Conservation (phyloP, 2,329 filamentous ascomycete species). For the Pyrenochaeta sp. region DNA sequence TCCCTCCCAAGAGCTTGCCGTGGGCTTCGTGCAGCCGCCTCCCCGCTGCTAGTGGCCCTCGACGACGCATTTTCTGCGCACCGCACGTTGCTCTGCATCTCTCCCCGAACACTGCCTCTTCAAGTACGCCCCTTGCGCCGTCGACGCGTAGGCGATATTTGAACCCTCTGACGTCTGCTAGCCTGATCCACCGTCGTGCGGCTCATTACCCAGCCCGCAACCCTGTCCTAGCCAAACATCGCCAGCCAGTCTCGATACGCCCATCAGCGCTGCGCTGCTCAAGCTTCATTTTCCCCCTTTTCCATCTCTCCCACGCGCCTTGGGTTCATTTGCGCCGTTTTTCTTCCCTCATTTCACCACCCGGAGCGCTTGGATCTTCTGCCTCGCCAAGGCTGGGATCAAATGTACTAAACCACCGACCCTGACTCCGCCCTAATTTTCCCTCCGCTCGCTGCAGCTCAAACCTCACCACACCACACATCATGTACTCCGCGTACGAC, state of each 20-base stretch:
- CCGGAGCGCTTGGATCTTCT: conserved; percentile 26
- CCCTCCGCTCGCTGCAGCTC: conserved; percentile 24
- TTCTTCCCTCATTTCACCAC: conserved; percentile 25
- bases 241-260: conserved; percentile 29
- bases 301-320: conserved; percentile 10
- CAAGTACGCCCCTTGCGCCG: neutral
- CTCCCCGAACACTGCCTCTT: neutral
- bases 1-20: neutral
- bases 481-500: conserved; percentile 51
- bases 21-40: conserved; percentile 1
- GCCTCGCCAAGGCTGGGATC: conserved; percentile 31
- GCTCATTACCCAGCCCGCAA: conserved; percentile 31
- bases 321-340: conserved; percentile 14
- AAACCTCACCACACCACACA: conserved; percentile 28
- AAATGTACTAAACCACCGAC: conserved; percentile 31
- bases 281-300: conserved; percentile 26
- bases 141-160: conserved; percentile 11
- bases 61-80: conserved; percentile 7
- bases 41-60: conserved; percentile 13
- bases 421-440: conserved; percentile 37
- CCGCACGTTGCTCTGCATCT: neutral
- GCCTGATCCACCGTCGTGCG: conserved; percentile 31
- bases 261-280: conserved; percentile 30
- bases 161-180: conserved; percentile 23
- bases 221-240: conserved; percentile 29